phyloP scores from a whole-genome alignment of 2,329 filamentous ascomycete genomes.

The Aspergillus terreus region DNA sequence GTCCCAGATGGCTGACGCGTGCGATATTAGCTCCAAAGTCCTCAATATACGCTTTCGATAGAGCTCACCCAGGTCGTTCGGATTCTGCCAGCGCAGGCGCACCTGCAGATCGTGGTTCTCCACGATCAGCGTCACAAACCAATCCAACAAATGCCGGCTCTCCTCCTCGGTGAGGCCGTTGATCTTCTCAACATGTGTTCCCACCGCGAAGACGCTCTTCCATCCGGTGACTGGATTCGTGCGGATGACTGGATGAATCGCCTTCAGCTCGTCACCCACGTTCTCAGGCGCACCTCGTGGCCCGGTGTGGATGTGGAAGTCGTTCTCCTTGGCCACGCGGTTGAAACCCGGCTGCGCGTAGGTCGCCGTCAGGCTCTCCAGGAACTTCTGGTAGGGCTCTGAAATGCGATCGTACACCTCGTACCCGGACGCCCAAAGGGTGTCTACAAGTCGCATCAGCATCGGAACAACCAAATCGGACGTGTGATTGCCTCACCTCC shows the following conservation, averaged over 20 bases:
- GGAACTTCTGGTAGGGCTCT: slow-evolving; percentile 35
- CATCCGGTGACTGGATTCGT: slow-evolving; percentile 51
- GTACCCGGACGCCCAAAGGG: slow-evolving; percentile 43
- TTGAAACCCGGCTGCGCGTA: slow-evolving; percentile 30
- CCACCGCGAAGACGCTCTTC: slow-evolving; percentile 36
- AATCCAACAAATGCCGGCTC: slow-evolving; percentile 28
- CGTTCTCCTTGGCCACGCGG: slow-evolving; percentile 26
- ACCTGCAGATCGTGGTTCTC: slow-evolving; percentile 43
- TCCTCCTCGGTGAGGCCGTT: slow-evolving; percentile 33
- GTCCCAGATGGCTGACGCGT: slow-evolving; percentile 52
- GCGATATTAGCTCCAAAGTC: neutral
- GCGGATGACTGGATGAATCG: slow-evolving; percentile 44
- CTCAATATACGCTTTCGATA: neutral
- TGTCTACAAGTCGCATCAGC: slow-evolving; percentile 26
- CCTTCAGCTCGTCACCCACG: slow-evolving; percentile 49
- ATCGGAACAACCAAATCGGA: neutral
- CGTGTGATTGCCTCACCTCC: slow-evolving; percentile 27
- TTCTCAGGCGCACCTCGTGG: slow-evolving; percentile 55
- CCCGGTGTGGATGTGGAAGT: slow-evolving; percentile 26
- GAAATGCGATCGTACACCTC: slow-evolving; percentile 42
- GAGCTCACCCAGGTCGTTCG: slow-evolving; percentile 40
- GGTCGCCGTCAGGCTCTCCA: slow-evolving; percentile 38
- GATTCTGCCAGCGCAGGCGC: slow-evolving; percentile 34
- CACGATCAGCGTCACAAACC: slow-evolving; percentile 35
- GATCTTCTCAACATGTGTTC: slow-evolving; percentile 27